phyloP scores from a whole-genome alignment of 257 asterid species.

The Przewalskia tangutica region DNA sequence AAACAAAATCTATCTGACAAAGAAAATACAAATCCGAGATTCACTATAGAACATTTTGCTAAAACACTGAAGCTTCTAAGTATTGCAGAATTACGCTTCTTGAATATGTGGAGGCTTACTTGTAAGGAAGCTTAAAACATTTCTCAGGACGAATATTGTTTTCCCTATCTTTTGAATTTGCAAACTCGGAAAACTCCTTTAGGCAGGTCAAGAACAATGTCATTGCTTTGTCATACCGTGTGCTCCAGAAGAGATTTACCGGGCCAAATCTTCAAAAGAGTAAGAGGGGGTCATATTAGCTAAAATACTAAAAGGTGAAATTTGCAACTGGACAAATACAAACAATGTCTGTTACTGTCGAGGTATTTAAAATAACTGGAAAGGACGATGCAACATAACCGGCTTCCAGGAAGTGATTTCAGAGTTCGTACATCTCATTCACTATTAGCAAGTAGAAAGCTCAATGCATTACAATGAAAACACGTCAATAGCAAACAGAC shows the following conservation, averaged over 20 bases:
- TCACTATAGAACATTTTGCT: not conserved
- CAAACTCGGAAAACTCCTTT: conserved; percentile 94
- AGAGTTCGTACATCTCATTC: not conserved
- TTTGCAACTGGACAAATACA: not conserved
- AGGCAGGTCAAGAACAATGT: conserved; percentile 80
- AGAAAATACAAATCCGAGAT: not conserved
- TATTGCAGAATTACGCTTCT: not conserved
- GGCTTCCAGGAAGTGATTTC: not conserved
- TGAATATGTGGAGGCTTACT: conserved; percentile 39
- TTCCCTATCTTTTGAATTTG: conserved; percentile 79
- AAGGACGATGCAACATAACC: not conserved
- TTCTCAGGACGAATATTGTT: conserved; percentile 77
- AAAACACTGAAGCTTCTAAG: not conserved
- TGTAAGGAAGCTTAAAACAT: conserved; percentile 91
- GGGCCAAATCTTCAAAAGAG: conserved; percentile 82
- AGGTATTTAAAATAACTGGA: not conserved
- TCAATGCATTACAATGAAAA: not conserved
- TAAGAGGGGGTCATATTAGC: not conserved
- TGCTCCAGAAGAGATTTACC: conserved; percentile 97
- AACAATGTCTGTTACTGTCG: not conserved
- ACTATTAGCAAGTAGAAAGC: not conserved
- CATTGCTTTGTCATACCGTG: conserved; percentile 99
- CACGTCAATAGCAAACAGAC: not conserved
- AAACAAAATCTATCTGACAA: not conserved
- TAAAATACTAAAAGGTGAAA: not conserved